Evolutionary conservation across 768 basidiomycete species (phyloP).

Genomic region (Obba rivulosa): DNA sequence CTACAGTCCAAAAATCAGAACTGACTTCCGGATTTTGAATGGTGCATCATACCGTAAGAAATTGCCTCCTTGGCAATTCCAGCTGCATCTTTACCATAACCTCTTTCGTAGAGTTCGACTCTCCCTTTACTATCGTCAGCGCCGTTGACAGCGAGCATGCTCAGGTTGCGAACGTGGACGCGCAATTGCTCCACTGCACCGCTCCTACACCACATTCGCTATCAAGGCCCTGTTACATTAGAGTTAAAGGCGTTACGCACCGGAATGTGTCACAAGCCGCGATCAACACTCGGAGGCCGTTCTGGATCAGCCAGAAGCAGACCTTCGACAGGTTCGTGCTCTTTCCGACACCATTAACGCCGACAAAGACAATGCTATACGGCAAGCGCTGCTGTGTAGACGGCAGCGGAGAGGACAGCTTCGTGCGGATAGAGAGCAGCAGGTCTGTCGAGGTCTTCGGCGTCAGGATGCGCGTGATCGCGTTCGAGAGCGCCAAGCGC

Average conservation of each 20-base stretch:
- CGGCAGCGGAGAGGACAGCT: conserved; percentile 67
- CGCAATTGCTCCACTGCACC: conserved; percentile 97
- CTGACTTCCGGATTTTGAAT: neutral
- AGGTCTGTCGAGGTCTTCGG: conserved; percentile 98
- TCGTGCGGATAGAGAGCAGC: conserved; percentile 86
- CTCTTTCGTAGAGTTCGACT: conserved; percentile 92
- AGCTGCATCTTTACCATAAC: conserved; percentile 99
- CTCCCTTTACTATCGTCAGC: conserved; percentile 61
- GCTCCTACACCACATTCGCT: conserved; percentile 43
- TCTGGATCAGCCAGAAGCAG: conserved; percentile 98
- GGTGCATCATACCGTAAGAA: conserved; percentile 57
- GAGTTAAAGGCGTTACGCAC: conserved; percentile 35
- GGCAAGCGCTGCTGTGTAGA: conserved; percentile 77
- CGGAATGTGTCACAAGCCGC: conserved; percentile 99
- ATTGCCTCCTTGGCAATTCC: conserved; percentile 97
- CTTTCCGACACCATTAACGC: conserved; percentile 98
- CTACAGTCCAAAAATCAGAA: conserved; percentile 33
- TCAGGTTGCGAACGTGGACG: conserved; percentile 92
- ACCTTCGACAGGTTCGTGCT: conserved; percentile 98
- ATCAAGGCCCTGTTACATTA: neutral
- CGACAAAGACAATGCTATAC: conserved; percentile 93
- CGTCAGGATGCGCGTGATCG: conserved; percentile 89
- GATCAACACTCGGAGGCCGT: conserved; percentile 87
- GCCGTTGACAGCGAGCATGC: conserved; percentile 73
- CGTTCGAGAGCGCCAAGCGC: conserved; percentile 72